Conservation (phyloP, 768 basidiomycete genomes). For the Amanita fuliginea region DNA sequence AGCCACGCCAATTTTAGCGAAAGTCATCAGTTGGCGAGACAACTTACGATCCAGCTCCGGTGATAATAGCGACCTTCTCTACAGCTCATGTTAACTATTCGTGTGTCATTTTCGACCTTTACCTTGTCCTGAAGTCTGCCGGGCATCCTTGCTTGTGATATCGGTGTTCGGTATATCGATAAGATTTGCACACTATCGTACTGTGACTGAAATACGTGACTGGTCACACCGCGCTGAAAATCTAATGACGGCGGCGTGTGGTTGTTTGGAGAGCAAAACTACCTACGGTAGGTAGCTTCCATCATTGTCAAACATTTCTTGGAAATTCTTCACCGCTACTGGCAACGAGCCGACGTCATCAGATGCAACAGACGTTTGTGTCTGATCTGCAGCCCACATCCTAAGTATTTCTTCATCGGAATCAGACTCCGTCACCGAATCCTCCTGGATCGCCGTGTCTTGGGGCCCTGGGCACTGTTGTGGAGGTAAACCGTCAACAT, state of each 20-base stretch:
- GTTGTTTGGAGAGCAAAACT: background rate
- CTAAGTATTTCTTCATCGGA: slow-evolving; percentile 19
- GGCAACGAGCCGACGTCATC: slow-evolving; percentile 20
- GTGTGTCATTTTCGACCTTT: slow-evolving; percentile 7
- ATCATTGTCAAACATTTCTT: slow-evolving; percentile 29
- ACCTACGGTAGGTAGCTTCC: slow-evolving; percentile 28
- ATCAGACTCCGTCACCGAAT: slow-evolving; percentile 27
- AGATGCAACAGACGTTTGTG: slow-evolving; percentile 1
- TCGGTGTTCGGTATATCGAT: background rate
- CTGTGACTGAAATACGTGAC: background rate
- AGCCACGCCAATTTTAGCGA: slow-evolving; percentile 7
- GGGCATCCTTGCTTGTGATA: slow-evolving; percentile 29
- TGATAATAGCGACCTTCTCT: slow-evolving; percentile 63
- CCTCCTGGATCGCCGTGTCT: background rate
- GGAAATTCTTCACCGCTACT: slow-evolving; percentile 28
- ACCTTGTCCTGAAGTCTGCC: slow-evolving; percentile 65
- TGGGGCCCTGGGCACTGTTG: background rate
- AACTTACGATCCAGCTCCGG: slow-evolving; percentile 82
- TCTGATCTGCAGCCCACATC: background rate
- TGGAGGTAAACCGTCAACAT: background rate
- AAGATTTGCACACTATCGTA: no score
- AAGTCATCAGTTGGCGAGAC: slow-evolving; percentile 5
- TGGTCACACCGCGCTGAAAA: background rate
- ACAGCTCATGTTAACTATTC: background rate
- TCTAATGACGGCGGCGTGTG: no score